phyloP scores from a whole-genome alignment of 2,329 filamentous ascomycete species.

The Sporothrix luriei region DNA sequence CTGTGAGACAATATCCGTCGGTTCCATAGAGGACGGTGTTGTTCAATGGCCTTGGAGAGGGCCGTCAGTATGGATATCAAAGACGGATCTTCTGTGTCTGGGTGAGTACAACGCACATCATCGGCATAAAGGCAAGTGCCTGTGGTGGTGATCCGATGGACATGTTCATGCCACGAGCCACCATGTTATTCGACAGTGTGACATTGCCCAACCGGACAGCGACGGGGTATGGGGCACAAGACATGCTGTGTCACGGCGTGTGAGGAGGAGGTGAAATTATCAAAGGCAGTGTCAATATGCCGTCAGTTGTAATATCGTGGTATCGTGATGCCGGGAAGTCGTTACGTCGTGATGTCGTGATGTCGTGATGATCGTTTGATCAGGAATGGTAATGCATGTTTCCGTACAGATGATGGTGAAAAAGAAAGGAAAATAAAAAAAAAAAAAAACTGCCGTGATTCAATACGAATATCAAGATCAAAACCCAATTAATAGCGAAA shows the following conservation, averaged over 20 bases:
- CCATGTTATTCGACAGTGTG: slow-evolving; percentile 27
- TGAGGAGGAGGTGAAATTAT: too few relatives aligned
- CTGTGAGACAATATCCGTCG: slow-evolving; percentile 30
- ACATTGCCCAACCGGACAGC: slow-evolving; percentile 32
- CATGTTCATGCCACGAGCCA: slow-evolving; percentile 32
- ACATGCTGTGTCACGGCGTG: slow-evolving; percentile 12
- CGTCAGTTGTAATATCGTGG: not conserved
- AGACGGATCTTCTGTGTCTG: not conserved
- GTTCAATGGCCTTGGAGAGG: slow-evolving; percentile 33
- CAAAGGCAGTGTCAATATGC: not conserved
- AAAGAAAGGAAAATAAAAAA: too few relatives aligned
- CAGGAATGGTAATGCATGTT: not conserved
- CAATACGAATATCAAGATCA: not conserved
- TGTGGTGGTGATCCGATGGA: slow-evolving; percentile 33
- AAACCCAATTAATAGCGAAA: not conserved
- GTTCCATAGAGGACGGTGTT: slow-evolving; percentile 34
- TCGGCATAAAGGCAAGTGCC: slow-evolving; percentile 31
- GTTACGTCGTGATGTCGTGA: too few relatives aligned
- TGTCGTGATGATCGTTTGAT: not conserved
- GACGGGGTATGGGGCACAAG: slow-evolving; percentile 31
- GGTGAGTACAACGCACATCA: slow-evolving; percentile 26
- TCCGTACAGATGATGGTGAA: too few relatives aligned
- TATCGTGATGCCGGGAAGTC: too few relatives aligned
- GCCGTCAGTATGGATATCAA: not conserved
- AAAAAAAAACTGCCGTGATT: too few relatives aligned